Evolutionary conservation across 108 stramenopile species (phyloP), one percentile per base, ranked within the genome.

Genomic region (Fragilariopsis cylindrus): DNA sequence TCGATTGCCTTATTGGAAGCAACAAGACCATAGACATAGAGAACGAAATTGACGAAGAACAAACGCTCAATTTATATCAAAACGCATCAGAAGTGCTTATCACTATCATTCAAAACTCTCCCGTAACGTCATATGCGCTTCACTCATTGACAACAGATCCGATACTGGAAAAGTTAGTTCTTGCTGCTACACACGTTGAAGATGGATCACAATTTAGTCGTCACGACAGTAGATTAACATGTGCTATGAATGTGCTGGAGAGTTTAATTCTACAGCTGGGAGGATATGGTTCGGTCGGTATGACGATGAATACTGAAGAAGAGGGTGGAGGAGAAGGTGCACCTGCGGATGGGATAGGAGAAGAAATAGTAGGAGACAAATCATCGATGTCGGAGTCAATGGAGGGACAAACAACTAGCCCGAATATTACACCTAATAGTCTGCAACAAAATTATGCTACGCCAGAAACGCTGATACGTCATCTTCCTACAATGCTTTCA

Each of bases 71-170:
- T 21, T 21, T 86, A 55, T 71, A 73, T 16, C 90, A 87, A 60
- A 87, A 95, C 73, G 87, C 92, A 1, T 88, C 91, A 7, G 92
- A 95, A 74, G 90, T 92, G 50, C 82, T 95, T 39, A 89, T 91
- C 44, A 86, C 90, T 15, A 85, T 95, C 41, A 92, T 95, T 69
- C 94, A 95, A 62, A 91, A 92, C 58, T 91, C 94, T 13, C 77
- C 89, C 8, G 79, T 95, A 40, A 81, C 81, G 46, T 88, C 91
- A 45, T 77, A 78, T 54, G 82, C 81, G 4, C 79, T 93, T 71
- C 81, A 78, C 16, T 65, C 68, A 8, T 63, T 95, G 48, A 88
- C 94, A 13, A 69, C 85, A 11, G 81, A 87, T 48, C 87, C 87
- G 3, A 50, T 78, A 3, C 67, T 95, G 56, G 74, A 83, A n/a